These are phyloP conservation scores for Ustilago loliicola DNA, from an alignment of 1,284 basidiomycete species.

Conservation along the genomic window DNA sequence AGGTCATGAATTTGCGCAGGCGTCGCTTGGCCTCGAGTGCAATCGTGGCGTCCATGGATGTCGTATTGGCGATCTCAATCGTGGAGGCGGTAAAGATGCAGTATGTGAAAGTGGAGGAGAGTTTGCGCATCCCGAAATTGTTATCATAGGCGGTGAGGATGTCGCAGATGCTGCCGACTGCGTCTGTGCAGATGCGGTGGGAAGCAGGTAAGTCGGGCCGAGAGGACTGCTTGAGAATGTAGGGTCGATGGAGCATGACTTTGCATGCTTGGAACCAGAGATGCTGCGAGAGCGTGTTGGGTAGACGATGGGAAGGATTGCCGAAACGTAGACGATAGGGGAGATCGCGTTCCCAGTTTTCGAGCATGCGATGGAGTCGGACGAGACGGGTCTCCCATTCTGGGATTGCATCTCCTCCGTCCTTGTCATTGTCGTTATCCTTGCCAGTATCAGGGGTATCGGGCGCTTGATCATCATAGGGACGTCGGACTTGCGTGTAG, in stretches of 20 bases:
- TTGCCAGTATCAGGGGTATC: background rate
- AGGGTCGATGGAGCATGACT: slow-evolving; percentile 55
- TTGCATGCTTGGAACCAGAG: slow-evolving; percentile 53
- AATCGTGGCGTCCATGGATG: slow-evolving; percentile 40
- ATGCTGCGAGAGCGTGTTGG: slow-evolving; percentile 45
- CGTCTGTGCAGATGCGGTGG: slow-evolving; percentile 58
- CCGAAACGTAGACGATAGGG: slow-evolving; percentile 43
- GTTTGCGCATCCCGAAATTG: slow-evolving; percentile 54
- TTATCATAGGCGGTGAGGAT: slow-evolving; percentile 53
- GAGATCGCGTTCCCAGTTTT: slow-evolving; percentile 38
- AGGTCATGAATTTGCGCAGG: slow-evolving; percentile 51
- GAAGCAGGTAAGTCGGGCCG: slow-evolving; percentile 45
- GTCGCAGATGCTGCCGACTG: slow-evolving; percentile 46
- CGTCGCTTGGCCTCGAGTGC: slow-evolving; percentile 53
- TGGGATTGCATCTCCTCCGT: slow-evolving; percentile 9
- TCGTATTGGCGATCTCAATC: slow-evolving; percentile 62
- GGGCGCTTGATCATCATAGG: slow-evolving; percentile 19
- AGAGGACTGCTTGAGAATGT: slow-evolving; percentile 56
- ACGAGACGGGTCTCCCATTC: slow-evolving; percentile 41
- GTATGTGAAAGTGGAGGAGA: slow-evolving; percentile 55
- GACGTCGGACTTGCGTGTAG: slow-evolving; percentile 49
- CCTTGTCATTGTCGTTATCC: background rate
- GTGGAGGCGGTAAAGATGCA: slow-evolving; percentile 61
- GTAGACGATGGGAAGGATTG: slow-evolving; percentile 40
- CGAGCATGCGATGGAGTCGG: slow-evolving; percentile 33